Conservation (phyloP, 345 rosid genomes). For the Syzygium aromaticum region DNA sequence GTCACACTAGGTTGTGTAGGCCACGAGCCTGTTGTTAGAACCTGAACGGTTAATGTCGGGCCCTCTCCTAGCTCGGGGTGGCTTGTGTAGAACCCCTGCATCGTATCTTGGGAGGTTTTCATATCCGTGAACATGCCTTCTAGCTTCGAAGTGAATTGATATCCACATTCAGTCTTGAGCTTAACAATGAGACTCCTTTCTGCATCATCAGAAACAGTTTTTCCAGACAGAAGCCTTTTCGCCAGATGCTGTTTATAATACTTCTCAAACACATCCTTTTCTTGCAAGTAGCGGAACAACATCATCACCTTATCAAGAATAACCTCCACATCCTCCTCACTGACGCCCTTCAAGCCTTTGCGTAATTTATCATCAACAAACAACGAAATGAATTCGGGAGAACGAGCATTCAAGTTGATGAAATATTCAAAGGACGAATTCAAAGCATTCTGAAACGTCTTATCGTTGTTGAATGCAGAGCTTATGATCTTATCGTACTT, state of each 20-base stretch:
- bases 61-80: conserved; percentile 82
- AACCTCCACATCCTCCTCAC: conserved; percentile 88
- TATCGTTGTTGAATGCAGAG: conserved; percentile 71
- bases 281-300: conserved; percentile 98
- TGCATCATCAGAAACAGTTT: conserved; percentile 91
- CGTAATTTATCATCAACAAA: conserved; percentile 93
- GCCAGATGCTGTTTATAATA: conserved; percentile 98
- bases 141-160: conserved; percentile 91
- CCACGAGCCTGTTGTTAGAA: conserved; percentile 95
- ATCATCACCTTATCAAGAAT: conserved; percentile 98
- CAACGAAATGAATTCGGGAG: conserved; percentile 93
- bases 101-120: conserved; percentile 97
- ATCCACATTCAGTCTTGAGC: conserved; percentile 96
- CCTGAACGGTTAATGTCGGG: conserved; percentile 86
- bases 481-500: conserved; percentile 72
- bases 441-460: conserved; percentile 91
- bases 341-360: conserved; percentile 83
- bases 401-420: conserved; percentile 83
- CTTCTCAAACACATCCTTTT: conserved; percentile 96
- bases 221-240: conserved; percentile 88
- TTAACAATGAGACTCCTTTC: conserved; percentile 94
- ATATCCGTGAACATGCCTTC: conserved; percentile 99
- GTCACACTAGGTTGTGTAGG: conserved; percentile 82
- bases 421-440: conserved; percentile 92
- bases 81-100: conserved; percentile 66